Base-by-base conservation (phyloP, 495 filamentous ascomycete genomes). In the Podospora appendiculata region DNA sequence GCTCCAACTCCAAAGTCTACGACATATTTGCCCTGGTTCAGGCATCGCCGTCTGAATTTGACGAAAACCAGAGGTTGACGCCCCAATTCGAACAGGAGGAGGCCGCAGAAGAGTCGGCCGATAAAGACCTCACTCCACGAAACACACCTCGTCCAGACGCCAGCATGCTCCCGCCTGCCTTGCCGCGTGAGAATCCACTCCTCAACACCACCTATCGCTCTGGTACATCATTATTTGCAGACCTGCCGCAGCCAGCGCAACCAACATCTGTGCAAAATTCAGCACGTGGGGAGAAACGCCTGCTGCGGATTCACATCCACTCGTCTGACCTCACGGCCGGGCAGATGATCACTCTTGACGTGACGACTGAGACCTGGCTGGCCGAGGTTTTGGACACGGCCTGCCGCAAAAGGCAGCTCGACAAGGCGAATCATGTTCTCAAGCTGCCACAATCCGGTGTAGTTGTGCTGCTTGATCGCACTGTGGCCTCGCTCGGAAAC, bases 11-110 rank as follows among this genome's bases (percentile, higher is more conserved):
- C 19, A 90, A 87, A 54, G 82, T 89, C 2, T 96, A 88, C 65
- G 94, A 96, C 58, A 90, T 96, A 54, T 97, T 98, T 67, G 93
- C 87, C 9, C 73, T 98, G 3, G 88, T 91, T 3, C 81, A 88
- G 62, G 93, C 94, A 1, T 85, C 85, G 0, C 77, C 86, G 43
- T 74, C 78, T 6, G 86, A 91, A 53, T 89, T 86, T 59, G 75
- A 81, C 46, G 88, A 94, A 41, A 91, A 94, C 58, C 79, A 90
- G 62, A 74, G 71, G 34, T 62, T 83, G 11, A 93, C 89, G 4
- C 91, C 90, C 0, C 76, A 85, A 49, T 83, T 79, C 56, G 84
- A 80, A 45, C 75, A 81, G 52, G 78, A 84, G 48, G 64, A 78
- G 9, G 71, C 69, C 10, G 66, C 74, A 17, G 77, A 68, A 42